Evolutionary conservation across 176 grass and related monocot species (phyloP).

Genomic region (Aegilops sharonensis): DNA sequence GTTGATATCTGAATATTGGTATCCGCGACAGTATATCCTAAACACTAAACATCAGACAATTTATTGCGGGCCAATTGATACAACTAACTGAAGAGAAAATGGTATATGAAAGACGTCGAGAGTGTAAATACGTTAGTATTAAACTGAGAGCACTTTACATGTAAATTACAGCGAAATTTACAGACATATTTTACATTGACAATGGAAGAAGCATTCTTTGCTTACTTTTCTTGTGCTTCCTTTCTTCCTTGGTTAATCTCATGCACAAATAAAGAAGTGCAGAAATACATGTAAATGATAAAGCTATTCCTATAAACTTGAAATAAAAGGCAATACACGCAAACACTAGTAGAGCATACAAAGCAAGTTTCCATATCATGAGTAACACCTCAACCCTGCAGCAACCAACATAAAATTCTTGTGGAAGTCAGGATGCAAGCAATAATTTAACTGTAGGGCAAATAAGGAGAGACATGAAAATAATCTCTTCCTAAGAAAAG

Average conservation of each 20-base stretch:
- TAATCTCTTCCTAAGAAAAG: not conserved
- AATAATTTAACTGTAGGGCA: not conserved
- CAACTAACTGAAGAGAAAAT: not conserved
- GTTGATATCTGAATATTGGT: not conserved
- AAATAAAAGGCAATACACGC: not conserved
- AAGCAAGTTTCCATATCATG: not conserved
- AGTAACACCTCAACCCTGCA: not conserved
- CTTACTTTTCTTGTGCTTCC: constrained; percentile 3
- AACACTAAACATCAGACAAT: not conserved
- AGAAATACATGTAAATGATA: not conserved
- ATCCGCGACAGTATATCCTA: not conserved
- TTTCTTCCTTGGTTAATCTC: not conserved
- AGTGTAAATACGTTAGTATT: not conserved
- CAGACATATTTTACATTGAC: not conserved
- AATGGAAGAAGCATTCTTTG: constrained; percentile 10
- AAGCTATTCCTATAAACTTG: not conserved
- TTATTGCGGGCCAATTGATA: not conserved
- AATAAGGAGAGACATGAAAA: not conserved
- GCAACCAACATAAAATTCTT: not conserved
- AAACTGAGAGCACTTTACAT: not conserved
- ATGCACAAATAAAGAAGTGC: constrained; percentile 10
- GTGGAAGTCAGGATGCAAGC: not conserved
- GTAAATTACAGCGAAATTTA: not conserved
- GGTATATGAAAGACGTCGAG: not conserved
- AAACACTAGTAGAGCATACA: not conserved